Base-by-base conservation (phyloP, 306 rosid genomes). In the Lupinus albus region DNA sequence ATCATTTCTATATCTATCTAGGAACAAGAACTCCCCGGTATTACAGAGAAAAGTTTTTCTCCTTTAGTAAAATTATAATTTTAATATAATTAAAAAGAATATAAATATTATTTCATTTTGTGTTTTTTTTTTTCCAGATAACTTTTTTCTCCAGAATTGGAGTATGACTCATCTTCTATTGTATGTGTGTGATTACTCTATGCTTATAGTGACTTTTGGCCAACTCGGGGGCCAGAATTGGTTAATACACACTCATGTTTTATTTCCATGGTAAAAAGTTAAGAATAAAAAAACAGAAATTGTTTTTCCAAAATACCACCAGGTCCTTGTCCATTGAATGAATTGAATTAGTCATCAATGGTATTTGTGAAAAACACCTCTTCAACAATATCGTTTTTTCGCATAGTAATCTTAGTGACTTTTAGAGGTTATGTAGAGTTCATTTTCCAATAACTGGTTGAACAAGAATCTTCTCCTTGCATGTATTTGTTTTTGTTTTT, bases 391-490 rank as follows among this genome's bases (percentile, higher is more conserved):
- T 73, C 77, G 58, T 12, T n/a, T 44, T 59, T 58, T 45, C 33
- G 77, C 79, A 64, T 77, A 71, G 75, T 59, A 14, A 32, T 53
- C 53, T 28, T 2, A 9, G 77, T 65, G 80, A 41, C 85, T 73
- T 64, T 77, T 73, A 18, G 71, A 73, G 76, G 77, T 69, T 64
- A 16, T 30, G 50, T 58, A 81, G 82, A 77, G 85, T 52, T 63
- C 2, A 25, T 48, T 4, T 36, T 39, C 35, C 13, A 8, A 5
- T 51, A 58, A 6, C 25, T 47, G 21, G 62, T 58, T 51, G 55
- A n/a, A n/a, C n/a, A n/a, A n/a, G n/a, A n/a, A n/a, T n/a, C n/a
- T n/a, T n/a, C n/a, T n/a, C n/a, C n/a, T n/a, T n/a, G n/a, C n/a
- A n/a, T n/a, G n/a, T n/a, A n/a, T n/a, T n/a, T n/a, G n/a, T n/a